These are phyloP conservation scores for Talaromyces sp. DNA, from an alignment of 2,329 filamentous ascomycete species.

Conservation along the genomic window DNA sequence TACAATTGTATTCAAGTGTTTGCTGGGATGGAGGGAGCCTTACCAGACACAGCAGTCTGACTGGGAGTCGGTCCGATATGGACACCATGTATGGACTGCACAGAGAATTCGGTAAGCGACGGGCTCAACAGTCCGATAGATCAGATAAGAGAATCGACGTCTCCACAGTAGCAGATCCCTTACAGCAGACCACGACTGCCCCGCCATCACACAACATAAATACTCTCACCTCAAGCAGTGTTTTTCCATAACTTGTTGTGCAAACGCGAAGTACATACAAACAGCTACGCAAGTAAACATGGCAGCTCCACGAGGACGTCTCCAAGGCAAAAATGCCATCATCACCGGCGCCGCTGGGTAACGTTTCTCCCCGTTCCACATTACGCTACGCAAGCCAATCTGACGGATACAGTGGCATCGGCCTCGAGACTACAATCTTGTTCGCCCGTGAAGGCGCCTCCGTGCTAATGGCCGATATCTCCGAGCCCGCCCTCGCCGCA, in stretches of 20 bases:
- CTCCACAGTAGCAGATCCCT: conserved; percentile 2
- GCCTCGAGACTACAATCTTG: conserved; percentile 85
- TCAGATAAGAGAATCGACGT: conserved; percentile 20
- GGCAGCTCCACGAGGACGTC: conserved; percentile 39
- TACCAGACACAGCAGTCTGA: not conserved
- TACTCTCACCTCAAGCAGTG: not conserved
- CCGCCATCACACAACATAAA: conserved; percentile 5
- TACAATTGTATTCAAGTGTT: not conserved
- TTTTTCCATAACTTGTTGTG: not conserved
- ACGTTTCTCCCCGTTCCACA: conserved; percentile 13
- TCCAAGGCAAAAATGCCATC: conserved; percentile 66
- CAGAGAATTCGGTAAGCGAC: not conserved
- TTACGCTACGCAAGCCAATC: not conserved
- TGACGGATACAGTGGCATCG: conserved; percentile 64
- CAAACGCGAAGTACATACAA: not conserved
- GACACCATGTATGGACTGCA: not conserved
- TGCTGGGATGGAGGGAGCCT: not conserved
- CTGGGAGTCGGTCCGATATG: not conserved
- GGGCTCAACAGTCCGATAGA: not conserved
- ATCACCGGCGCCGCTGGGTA: conserved; percentile 86
- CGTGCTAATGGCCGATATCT: conserved; percentile 83
- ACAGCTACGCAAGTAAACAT: not conserved
- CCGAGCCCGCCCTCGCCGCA: conserved; percentile 70
- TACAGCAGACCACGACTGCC: not conserved
- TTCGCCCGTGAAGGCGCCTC: conserved; percentile 85